Percentiles rank a stretch among this genome's conserved stretches.
Evolutionary conservation across 2,329 filamentous ascomycete genomes (phyloP).

Genomic region (Penicillium sp.): DNA sequence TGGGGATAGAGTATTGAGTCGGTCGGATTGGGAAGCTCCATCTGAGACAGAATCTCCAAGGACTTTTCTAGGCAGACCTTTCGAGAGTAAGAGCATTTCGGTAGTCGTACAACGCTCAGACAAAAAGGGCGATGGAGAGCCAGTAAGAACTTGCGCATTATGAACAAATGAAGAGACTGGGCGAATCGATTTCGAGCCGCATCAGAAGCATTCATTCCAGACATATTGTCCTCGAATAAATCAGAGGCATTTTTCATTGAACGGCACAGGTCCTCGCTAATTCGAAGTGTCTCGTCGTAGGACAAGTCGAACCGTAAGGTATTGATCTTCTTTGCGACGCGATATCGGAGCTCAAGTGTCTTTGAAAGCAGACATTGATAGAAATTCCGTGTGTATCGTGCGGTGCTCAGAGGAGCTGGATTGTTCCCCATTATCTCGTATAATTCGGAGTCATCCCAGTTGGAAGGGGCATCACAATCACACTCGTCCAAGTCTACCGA

Average conservation of each 20-base stretch:
- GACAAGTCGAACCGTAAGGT: constrained; percentile 35
- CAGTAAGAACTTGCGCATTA: constrained; percentile 60
- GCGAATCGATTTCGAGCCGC: constrained; percentile 32
- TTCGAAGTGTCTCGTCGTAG: constrained; percentile 39
- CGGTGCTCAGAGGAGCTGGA: constrained; percentile 23
- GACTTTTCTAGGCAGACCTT: constrained; percentile 44
- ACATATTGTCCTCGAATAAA: constrained; percentile 30
- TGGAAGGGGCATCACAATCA: constrained; percentile 43
- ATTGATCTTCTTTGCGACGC: constrained; percentile 38
- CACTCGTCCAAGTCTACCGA: constrained; percentile 41
- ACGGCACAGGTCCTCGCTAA: constrained; percentile 35
- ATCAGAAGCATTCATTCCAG: constrained; percentile 10
- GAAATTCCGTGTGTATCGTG: constrained; percentile 31
- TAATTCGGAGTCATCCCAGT: constrained; percentile 44
- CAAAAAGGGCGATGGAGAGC: constrained; percentile 55
- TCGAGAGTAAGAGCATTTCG: constrained; percentile 43
- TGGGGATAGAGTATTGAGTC: constrained; percentile 31
- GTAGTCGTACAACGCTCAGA: constrained; percentile 37
- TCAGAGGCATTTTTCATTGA: constrained; percentile 29
- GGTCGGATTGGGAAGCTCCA: constrained; percentile 27
- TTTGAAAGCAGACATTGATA: constrained; percentile 36
- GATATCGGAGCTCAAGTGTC: constrained; percentile 35
- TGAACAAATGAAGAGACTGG: constrained; percentile 52
- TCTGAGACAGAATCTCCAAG: constrained; percentile 40
- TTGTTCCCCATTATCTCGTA: constrained; percentile 32